A percentile compares a stretch with the other conserved stretches of the same genome.
These are phyloP conservation scores for Neopestalotiopsis sp. DNA, from an alignment of 2,329 filamentous ascomycete species.

Conservation along the genomic window DNA sequence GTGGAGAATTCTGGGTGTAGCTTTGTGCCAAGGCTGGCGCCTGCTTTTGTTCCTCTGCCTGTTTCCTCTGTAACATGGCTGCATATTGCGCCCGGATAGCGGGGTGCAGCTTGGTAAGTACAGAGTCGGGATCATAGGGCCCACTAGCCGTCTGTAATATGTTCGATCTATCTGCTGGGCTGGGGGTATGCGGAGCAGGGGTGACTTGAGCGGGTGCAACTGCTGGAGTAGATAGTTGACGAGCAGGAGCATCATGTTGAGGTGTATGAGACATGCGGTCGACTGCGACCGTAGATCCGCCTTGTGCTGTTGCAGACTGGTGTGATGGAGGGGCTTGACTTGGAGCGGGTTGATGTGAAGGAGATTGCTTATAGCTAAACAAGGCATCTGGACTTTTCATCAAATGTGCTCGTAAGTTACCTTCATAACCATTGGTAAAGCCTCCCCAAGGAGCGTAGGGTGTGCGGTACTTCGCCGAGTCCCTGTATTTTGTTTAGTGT, in stretches of 20 bases:
- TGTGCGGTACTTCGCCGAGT: slow-evolving; percentile 61
- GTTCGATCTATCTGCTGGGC: neutral
- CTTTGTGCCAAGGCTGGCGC: slow-evolving; percentile 1
- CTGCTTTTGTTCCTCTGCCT: slow-evolving; percentile 22
- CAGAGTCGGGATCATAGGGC: slow-evolving; percentile 16
- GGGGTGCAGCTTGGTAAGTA: slow-evolving; percentile 32
- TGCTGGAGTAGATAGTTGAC: neutral
- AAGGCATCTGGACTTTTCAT: slow-evolving; percentile 47
- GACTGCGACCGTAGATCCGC: slow-evolving; percentile 7
- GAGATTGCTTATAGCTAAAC: slow-evolving; percentile 25
- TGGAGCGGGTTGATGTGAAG: neutral
- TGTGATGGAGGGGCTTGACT: slow-evolving; percentile 19
- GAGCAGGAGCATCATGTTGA: neutral
- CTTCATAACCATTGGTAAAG: slow-evolving; percentile 67
- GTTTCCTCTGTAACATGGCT: slow-evolving; percentile 32
- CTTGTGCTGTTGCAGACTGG: slow-evolving; percentile 16
- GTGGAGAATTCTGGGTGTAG: neutral
- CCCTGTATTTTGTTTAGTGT: slow-evolving; percentile 42
- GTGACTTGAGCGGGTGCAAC: neutral
- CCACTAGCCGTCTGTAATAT: slow-evolving; percentile 17
- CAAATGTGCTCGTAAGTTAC: slow-evolving; percentile 51
- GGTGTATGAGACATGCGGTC: neutral
- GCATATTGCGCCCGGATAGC: slow-evolving; percentile 37
- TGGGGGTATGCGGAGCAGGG: neutral
- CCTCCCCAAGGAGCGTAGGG: slow-evolving; percentile 63